Conservation (phyloP, 495 filamentous ascomycete species). For the Letharia columbiana region DNA sequence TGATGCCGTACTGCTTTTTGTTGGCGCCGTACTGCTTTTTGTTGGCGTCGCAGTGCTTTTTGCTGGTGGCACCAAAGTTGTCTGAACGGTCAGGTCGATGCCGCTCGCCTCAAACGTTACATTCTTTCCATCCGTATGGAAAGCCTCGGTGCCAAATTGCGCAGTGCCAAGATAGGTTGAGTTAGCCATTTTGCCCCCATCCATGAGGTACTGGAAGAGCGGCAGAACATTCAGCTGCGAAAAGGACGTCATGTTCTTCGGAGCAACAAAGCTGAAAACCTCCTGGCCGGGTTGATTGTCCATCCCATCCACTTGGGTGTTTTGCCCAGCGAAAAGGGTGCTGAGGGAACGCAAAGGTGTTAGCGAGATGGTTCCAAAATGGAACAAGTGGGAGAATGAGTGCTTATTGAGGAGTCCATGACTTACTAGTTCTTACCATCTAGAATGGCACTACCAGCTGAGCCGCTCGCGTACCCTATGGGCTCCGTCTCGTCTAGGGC, state of each 20-base stretch:
- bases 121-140: background rate
- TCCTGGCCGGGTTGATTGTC: background rate
- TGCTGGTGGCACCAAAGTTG: background rate
- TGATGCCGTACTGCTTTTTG: background rate
- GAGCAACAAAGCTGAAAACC: slow-evolving; percentile 6
- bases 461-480: slow-evolving; percentile 24
- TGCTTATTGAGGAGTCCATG: background rate
- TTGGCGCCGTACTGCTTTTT: background rate
- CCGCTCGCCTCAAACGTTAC: background rate
- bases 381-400: too few species aligned
- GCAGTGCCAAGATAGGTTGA: background rate
- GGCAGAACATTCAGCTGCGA: background rate
- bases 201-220: background rate
- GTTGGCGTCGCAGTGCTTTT: background rate
- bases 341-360: background rate
- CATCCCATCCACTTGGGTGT: background rate
- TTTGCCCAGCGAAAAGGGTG: background rate
- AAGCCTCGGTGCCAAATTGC: background rate
- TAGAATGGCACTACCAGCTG: background rate
- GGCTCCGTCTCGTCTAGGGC: slow-evolving; percentile 27
- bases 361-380: background rate
- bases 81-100: background rate
- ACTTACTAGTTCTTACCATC: background rate
- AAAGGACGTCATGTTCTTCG: slow-evolving; percentile 3
- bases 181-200: background rate